Conservation (phyloP, 1,139 yeast species). For the Pneumocystis murina region DNA sequence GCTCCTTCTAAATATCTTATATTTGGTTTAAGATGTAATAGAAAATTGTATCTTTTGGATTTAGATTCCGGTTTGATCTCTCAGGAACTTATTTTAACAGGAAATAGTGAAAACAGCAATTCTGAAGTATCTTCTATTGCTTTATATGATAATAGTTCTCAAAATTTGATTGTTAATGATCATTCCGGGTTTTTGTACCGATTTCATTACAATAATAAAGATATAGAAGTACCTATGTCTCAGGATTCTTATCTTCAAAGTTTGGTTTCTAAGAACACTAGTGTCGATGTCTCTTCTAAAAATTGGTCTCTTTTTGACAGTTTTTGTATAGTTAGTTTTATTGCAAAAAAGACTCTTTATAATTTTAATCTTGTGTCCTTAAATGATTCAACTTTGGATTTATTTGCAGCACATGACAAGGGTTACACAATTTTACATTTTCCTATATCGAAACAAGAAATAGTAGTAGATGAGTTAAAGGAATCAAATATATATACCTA, state of each 20-base stretch:
- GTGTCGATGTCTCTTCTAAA: background rate
- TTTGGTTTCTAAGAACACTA: background rate
- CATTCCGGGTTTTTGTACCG: background rate
- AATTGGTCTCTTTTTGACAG: background rate
- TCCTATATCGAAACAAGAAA: background rate
- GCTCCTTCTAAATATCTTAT: background rate
- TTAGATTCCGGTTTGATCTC: background rate
- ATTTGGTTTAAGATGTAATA: background rate
- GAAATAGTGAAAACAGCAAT: background rate
- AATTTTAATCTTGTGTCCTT: background rate
- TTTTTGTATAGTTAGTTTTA: background rate
- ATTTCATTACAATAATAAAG: background rate
- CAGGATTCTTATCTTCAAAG: background rate
- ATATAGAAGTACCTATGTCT: background rate
- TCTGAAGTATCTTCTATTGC: background rate
- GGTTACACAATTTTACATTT: background rate
- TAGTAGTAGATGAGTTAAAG: background rate
- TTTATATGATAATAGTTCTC: background rate
- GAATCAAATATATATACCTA: background rate
- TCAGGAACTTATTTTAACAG: background rate
- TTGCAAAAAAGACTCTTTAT: background rate
- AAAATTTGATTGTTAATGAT: background rate
- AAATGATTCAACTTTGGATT: background rate
- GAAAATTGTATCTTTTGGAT: background rate
- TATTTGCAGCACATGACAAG: background rate